These are phyloP conservation scores for Taiozyma onychis DNA, from an alignment of 1,139 yeast species.

Conservation along the genomic window DNA sequence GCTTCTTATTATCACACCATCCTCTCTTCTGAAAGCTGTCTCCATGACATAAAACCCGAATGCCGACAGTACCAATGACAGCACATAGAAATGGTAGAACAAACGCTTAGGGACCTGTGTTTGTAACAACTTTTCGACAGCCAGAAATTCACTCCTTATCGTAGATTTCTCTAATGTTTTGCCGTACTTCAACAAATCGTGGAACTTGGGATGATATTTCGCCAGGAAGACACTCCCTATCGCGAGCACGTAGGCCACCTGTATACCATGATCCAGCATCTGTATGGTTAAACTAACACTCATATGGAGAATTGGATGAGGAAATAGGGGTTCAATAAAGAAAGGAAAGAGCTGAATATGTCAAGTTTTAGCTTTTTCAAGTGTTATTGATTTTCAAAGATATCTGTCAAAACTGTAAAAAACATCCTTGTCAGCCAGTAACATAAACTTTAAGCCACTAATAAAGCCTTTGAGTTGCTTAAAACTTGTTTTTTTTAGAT, in stretches of 20 bases:
- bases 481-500: background rate
- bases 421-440: background rate
- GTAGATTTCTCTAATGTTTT: slow-evolving; percentile 27
- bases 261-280: background rate
- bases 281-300: background rate
- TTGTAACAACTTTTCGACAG: slow-evolving; percentile 16
- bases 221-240: slow-evolving; percentile 24
- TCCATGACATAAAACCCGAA: slow-evolving; percentile 8
- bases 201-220: slow-evolving; percentile 18
- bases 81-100: slow-evolving; percentile 39
- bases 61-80: slow-evolving; percentile 22
- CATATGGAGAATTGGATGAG: background rate
- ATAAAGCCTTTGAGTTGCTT: background rate
- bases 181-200: slow-evolving; percentile 32
- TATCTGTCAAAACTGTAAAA: background rate
- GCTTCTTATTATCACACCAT: slow-evolving; percentile 4
- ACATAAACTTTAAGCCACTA: background rate
- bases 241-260: slow-evolving; percentile 5
- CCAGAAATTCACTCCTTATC: background rate
- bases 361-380: background rate
- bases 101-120: slow-evolving; percentile 41
- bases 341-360: background rate
- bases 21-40: background rate
- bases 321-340: background rate
- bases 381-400: background rate